Conservation (phyloP, 1,284 basidiomycete genomes). For the Ustilago esculenta region DNA sequence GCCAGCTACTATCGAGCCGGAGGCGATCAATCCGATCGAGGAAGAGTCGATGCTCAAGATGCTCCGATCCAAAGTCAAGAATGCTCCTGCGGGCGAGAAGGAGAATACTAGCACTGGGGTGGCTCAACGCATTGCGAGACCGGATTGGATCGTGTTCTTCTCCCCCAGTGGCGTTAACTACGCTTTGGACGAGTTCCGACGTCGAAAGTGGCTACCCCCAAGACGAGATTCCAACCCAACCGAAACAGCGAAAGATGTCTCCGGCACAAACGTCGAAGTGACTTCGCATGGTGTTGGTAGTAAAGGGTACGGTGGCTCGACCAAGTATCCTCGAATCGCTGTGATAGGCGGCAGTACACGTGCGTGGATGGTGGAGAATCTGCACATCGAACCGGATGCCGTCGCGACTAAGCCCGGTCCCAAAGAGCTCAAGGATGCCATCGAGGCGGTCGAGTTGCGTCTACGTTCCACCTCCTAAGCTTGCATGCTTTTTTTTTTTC, state of each 20-base stretch:
- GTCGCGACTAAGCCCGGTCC: conserved; percentile 58
- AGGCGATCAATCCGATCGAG: conserved; percentile 37
- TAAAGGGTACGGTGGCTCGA: conserved; percentile 2
- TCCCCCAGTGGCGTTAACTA: conserved; percentile 64
- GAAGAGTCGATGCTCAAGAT: conserved; percentile 33
- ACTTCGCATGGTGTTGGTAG: conserved; percentile 13
- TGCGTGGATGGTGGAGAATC: conserved; percentile 50
- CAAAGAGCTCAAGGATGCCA: conserved; percentile 57
- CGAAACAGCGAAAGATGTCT: no score
- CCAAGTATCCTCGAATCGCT: conserved; percentile 54
- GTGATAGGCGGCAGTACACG: conserved; percentile 59
- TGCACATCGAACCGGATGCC: conserved; percentile 57
- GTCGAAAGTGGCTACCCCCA: conserved; percentile 52
- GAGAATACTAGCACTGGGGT: neutral
- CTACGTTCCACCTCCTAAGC: neutral
- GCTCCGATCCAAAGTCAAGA: conserved; percentile 26
- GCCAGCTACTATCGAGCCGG: conserved; percentile 26
- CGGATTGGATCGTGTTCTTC: conserved; percentile 66
- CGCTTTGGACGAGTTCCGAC: conserved; percentile 53
- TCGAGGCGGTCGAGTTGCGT: conserved; percentile 49
- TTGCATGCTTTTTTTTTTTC: no score
- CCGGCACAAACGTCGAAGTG: no score
- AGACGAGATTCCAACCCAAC: no score
- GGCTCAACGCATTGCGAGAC: conserved; percentile 35
- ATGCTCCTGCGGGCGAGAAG: conserved; percentile 4